Evolutionary conservation across 202 grass and related monocot species (phyloP).

Genomic region (Panicum virgatum): DNA sequence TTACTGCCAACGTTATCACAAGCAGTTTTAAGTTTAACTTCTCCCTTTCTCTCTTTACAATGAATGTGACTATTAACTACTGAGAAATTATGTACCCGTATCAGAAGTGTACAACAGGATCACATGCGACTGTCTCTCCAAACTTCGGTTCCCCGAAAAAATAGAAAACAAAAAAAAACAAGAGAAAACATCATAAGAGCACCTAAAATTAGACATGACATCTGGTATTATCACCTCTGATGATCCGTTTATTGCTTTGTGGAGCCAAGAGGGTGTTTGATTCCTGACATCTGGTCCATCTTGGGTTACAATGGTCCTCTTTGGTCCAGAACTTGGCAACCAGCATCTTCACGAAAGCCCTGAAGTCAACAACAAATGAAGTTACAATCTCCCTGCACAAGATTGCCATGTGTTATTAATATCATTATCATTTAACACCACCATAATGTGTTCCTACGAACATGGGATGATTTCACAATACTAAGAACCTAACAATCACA

Average conservation of each 20-base stretch:
- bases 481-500: not conserved
- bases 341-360: constrained; percentile 83
- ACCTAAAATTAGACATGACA: constrained; percentile 58
- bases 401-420: constrained; percentile 39
- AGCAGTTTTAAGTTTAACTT: constrained; percentile 19
- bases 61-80: constrained; percentile 46
- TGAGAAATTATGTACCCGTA: constrained; percentile 44
- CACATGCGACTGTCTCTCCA: not conserved
- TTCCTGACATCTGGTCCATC: constrained; percentile 82
- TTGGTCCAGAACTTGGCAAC: constrained; percentile 67
- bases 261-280: constrained; percentile 54
- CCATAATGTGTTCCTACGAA: not conserved
- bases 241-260: constrained; percentile 69
- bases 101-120: constrained; percentile 31
- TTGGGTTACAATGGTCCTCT: constrained; percentile 52
- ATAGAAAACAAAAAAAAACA: not conserved
- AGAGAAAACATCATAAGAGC: not conserved
- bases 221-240: constrained; percentile 51
- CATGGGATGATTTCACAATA: constrained; percentile 20
- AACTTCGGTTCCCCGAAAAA: not conserved
- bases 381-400: constrained; percentile 89
- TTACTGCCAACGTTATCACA: not conserved
- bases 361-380: constrained; percentile 89
- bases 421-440: not conserved
- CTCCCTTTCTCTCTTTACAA: constrained; percentile 46